Conservation (phyloP, 208 protist species). For the Leishmania martiniquensis region DNA sequence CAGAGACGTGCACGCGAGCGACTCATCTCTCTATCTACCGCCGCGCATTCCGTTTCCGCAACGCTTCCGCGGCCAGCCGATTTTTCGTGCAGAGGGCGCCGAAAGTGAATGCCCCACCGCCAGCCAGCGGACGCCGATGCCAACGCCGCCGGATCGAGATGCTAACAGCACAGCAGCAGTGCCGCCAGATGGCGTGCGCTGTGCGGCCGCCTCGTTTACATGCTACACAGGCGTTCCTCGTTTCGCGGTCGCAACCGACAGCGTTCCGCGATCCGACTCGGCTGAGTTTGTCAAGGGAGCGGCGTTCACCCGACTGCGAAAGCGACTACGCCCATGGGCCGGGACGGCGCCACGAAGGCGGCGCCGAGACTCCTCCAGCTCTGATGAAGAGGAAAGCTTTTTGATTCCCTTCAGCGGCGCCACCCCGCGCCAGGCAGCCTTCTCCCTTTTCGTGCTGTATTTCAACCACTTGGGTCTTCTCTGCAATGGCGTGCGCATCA, state of each 20-base stretch:
- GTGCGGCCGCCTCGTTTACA: constrained; percentile 25
- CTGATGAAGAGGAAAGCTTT: constrained; percentile 10
- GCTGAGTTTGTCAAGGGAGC: neutral
- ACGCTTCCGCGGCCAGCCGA: constrained; percentile 34
- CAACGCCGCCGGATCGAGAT: constrained; percentile 6
- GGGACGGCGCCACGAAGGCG: neutral
- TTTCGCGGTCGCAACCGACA: neutral
- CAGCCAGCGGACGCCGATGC: neutral
- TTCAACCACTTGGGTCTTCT: constrained; percentile 33
- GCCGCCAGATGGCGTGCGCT: constrained; percentile 9
- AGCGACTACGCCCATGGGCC: constrained; percentile 19
- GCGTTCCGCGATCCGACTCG: neutral
- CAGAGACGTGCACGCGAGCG: constrained; percentile 1
- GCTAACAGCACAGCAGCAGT: neutral
- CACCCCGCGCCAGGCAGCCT: constrained; percentile 20
- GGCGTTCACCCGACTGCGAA: constrained; percentile 10
- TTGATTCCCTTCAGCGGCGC: constrained; percentile 4
- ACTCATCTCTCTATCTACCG: constrained; percentile 10
- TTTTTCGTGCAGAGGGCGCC: neutral
- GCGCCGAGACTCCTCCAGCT: neutral
- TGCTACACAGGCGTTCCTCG: constrained; percentile 31
- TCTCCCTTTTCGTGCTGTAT: constrained; percentile 23
- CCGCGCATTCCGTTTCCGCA: constrained; percentile 42
- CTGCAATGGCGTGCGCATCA: constrained; percentile 22
- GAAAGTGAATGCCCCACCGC: neutral